Conservation (phyloP, 2,329 filamentous ascomycete species). For the Clarireedia sp. region DNA sequence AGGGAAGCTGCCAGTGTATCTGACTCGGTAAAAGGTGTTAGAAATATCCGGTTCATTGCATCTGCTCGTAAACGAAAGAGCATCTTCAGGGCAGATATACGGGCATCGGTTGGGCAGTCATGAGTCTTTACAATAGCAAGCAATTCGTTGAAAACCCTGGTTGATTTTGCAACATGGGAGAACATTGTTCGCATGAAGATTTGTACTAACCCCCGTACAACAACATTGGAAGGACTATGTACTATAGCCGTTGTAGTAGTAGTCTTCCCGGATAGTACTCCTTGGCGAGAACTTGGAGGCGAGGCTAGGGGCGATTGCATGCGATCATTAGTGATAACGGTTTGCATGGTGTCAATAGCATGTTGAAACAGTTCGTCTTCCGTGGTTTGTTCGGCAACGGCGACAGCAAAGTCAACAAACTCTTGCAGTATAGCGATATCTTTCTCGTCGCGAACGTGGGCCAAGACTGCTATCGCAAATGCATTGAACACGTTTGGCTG, state of each 20-base stretch:
- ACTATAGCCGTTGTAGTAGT: conserved; percentile 11
- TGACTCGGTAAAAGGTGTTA: conserved; percentile 63
- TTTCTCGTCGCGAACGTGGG: conserved; percentile 52
- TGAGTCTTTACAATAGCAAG: conserved; percentile 54
- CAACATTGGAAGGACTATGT: conserved; percentile 60
- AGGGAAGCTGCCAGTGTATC: conserved; percentile 65
- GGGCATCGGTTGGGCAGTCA: conserved; percentile 57
- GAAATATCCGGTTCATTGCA: conserved; percentile 66
- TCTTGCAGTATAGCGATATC: conserved; percentile 58
- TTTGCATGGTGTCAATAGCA: conserved; percentile 45
- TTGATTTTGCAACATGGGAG: conserved; percentile 55
- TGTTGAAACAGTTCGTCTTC: conserved; percentile 50
- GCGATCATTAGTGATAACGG: conserved; percentile 42
- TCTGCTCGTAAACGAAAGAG: conserved; percentile 79
- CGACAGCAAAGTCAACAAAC: conserved; percentile 55
- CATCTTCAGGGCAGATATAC: conserved; percentile 67
- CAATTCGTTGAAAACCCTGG: conserved; percentile 53
- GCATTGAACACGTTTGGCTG: conserved; percentile 49
- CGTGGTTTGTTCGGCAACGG: conserved; percentile 50
- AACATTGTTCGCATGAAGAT: conserved; percentile 72
- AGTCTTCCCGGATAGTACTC: conserved; percentile 15
- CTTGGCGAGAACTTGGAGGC: conserved; percentile 23
- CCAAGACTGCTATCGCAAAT: conserved; percentile 54
- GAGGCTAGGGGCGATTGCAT: conserved; percentile 34
- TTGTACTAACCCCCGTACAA: conserved; percentile 61